These are phyloP conservation scores for Carallia pectinifolia DNA, from an alignment of 345 rosid genomes.

Conservation along the genomic window DNA sequence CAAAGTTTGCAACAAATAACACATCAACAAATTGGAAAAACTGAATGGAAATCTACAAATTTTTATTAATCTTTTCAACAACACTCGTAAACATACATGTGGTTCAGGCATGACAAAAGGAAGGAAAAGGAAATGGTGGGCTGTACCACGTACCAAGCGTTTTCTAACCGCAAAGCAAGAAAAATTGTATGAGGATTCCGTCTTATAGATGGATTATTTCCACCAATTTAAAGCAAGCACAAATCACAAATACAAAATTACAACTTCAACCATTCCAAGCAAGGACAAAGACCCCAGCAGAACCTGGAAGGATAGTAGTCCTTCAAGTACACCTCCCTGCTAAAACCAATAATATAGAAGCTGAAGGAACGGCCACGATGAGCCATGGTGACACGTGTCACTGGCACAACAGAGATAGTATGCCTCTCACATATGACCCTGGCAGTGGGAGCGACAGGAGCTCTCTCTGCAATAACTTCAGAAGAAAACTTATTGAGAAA, in stretches of 20 bases:
- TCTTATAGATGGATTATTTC: too few species aligned
- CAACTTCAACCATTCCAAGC: conserved; percentile 83
- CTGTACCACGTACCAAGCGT: too few species aligned
- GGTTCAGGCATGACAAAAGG: too few species aligned
- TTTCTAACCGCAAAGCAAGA: too few species aligned
- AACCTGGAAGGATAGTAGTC: conserved; percentile 85
- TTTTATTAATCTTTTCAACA: too few species aligned
- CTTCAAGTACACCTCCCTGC: conserved; percentile 83
- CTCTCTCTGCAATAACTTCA: conserved; percentile 74
- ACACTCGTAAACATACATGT: too few species aligned
- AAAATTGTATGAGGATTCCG: too few species aligned
- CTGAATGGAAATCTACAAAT: too few species aligned
- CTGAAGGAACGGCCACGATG: conserved; percentile 70
- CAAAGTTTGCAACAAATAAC: too few species aligned
- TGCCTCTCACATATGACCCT: conserved; percentile 93
- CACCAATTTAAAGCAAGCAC: too few species aligned
- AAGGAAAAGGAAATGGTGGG: too few species aligned
- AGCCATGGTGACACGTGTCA: conserved; percentile 83
- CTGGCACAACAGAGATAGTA: conserved; percentile 79
- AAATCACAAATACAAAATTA: conserved; percentile 14
- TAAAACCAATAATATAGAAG: conserved; percentile 80
- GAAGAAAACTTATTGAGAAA: conserved; percentile 90
- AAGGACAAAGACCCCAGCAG: conserved; percentile 97
- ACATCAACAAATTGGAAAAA: too few species aligned
- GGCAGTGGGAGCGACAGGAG: conserved; percentile 61